phyloP scores from a whole-genome alignment of 169 alveolate genomes.

The Neospora caninum region DNA sequence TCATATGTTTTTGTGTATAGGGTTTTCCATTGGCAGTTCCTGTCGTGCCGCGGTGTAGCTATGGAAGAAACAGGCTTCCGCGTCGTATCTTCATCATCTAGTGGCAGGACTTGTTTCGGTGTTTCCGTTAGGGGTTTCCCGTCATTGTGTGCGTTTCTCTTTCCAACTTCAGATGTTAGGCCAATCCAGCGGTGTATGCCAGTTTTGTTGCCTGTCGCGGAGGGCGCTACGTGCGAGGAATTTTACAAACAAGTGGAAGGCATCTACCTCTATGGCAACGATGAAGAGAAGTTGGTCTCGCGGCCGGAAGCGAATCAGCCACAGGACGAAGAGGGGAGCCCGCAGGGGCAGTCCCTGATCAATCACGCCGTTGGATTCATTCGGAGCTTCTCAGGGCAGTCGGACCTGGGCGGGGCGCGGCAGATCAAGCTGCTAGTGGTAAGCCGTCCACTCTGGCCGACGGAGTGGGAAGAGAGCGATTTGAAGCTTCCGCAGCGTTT shows the following conservation, averaged over 20 bases:
- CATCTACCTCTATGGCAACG: not conserved
- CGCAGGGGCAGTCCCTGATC: constrained; percentile 13
- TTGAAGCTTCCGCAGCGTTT: not conserved
- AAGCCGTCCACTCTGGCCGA: not conserved
- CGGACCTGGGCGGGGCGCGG: not conserved
- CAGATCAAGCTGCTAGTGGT: not conserved
- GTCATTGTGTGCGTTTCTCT: too few species aligned
- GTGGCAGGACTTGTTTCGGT: too few species aligned
- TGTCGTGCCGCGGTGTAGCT: too few species aligned
- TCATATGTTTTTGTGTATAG: too few species aligned
- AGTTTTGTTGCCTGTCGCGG: not conserved
- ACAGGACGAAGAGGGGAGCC: not conserved
- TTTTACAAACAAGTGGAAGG: constrained; percentile 29
- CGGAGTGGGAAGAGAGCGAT: not conserved
- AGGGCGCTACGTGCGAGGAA: constrained; percentile 42
- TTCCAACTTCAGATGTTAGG: not conserved
- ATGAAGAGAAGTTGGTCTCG: not conserved
- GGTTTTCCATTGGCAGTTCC: too few species aligned
- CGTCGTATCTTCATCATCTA: too few species aligned
- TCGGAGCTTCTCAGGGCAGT: constrained; percentile 17
- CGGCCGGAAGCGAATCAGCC: not conserved
- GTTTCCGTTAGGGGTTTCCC: too few species aligned
- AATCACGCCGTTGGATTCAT: constrained; percentile 42
- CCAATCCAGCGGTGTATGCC: constrained; percentile 46
- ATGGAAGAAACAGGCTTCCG: too few species aligned